Evolutionary conservation across 805 yeast genomes (phyloP), one percentile per base, ranked within the genome.

Genomic region (Ogataea saltuana): DNA sequence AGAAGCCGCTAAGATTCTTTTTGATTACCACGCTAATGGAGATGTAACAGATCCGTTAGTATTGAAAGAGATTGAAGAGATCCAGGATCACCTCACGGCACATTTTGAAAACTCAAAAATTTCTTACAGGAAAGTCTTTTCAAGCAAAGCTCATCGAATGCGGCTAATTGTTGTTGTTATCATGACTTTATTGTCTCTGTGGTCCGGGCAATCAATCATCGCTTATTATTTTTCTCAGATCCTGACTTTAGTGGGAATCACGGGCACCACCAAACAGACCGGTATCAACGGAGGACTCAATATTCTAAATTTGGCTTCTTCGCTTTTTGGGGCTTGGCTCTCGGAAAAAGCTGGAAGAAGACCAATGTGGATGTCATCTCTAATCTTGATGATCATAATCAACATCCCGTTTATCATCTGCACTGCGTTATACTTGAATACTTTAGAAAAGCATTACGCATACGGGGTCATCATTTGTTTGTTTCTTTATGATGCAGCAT

Each of bases 391-490:
- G 76, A 48, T 64, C 40, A 18, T 64, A 6, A 51, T 64, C 21
- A 72, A 58, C 51, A 56, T 67, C 15, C 59, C 69, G 38, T 72
- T 74, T 71, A 72, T 76, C 1, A 46, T 60, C n/a, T 57, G 69
- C 33, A 72, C 79, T 12, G 78, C 79, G 2, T 49, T 68, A 32
- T 70, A 70, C 53, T 71, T 68, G 50, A 53, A 71, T 50, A 57
- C 67, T 28, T 48, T 70, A 50, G 72, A 70, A 53, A 57, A 61
- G 41, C 64, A 73, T 42, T 68, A 68, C 50, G 75, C 72, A 37
- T 63, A 63, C 41, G 79, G 76, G 47, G 76, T 72, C 18, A 61
- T 75, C 53, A 76, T 75, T 11, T 70, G 75, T 74, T 72, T 76
- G 37, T 75, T 72, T 68, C 53, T 74, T 27, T 71, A 62, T 68